Conservation (phyloP, 805 yeast species). For the Teunomyces aglyptinius region DNA sequence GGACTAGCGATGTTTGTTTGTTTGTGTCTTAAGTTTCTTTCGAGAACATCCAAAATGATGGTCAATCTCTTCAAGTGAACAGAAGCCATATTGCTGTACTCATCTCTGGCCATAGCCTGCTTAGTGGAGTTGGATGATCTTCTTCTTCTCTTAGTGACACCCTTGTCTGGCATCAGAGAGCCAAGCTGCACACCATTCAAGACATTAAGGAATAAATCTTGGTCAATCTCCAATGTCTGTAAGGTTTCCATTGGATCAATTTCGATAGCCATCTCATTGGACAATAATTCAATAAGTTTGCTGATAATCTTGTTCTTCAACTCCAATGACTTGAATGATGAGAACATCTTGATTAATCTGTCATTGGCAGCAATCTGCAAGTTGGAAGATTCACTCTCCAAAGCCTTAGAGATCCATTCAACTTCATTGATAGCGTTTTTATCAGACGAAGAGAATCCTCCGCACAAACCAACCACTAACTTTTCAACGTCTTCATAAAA, state of each 20-base stretch:
- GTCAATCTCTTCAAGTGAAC: slow-evolving; percentile 76
- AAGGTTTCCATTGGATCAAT: slow-evolving; percentile 46
- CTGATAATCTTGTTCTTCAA: slow-evolving; percentile 53
- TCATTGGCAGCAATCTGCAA: slow-evolving; percentile 45
- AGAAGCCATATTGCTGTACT: slow-evolving; percentile 72
- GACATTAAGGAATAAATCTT: slow-evolving; percentile 56
- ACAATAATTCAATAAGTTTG: slow-evolving; percentile 53
- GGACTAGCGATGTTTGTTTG: slow-evolving; percentile 36
- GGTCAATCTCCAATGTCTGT: slow-evolving; percentile 53
- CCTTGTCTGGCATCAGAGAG: slow-evolving; percentile 43
- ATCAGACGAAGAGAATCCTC: slow-evolving; percentile 48
- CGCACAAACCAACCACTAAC: slow-evolving; percentile 56
- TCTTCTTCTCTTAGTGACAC: slow-evolving; percentile 71
- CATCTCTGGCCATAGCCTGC: slow-evolving; percentile 71
- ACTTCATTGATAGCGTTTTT: slow-evolving; percentile 50
- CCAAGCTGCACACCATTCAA: slow-evolving; percentile 60
- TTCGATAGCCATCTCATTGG: slow-evolving; percentile 35
- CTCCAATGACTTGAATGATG: slow-evolving; percentile 50
- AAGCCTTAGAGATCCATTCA: slow-evolving; percentile 55
- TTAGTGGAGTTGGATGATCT: slow-evolving; percentile 77
- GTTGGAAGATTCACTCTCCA: slow-evolving; percentile 40
- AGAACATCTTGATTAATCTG: slow-evolving; percentile 56
- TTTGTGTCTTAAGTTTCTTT: slow-evolving; percentile 41
- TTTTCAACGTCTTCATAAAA: slow-evolving; percentile 53
- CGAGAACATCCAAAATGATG: slow-evolving; percentile 74